phyloP scores from a whole-genome alignment of 2,329 filamentous ascomycete species.

The Aspergillus pseudotamarii region DNA sequence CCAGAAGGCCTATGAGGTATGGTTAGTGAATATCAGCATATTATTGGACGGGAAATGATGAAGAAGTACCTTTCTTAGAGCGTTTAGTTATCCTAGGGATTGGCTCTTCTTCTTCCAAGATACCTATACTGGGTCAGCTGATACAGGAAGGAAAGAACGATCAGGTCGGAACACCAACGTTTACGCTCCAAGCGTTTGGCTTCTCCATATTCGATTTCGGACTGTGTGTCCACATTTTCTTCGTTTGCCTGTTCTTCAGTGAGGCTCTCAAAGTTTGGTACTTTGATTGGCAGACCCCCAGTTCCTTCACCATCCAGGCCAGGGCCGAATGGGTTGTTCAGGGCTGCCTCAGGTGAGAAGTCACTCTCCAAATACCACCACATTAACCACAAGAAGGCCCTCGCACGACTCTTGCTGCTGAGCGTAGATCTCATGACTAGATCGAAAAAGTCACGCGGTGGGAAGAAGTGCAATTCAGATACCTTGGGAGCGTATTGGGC shows the following conservation, averaged over 20 bases:
- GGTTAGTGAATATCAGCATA: neutral
- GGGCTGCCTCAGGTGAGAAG: conserved; percentile 83
- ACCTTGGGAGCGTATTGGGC: conserved; percentile 87
- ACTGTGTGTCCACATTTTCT: conserved; percentile 53
- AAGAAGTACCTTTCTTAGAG: conserved; percentile 43
- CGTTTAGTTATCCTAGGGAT: conserved; percentile 49
- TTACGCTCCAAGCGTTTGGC: conserved; percentile 53
- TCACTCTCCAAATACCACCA: conserved; percentile 99
- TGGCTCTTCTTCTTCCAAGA: conserved; percentile 52
- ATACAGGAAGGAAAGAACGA: neutral
- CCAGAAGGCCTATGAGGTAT: conserved; percentile 15
- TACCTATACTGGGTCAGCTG: conserved; percentile 34
- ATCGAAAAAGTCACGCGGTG: conserved; percentile 88
- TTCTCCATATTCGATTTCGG: conserved; percentile 53
- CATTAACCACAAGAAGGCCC: conserved; percentile 94
- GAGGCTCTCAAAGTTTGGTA: conserved; percentile 50
- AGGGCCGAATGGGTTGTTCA: conserved; percentile 85
- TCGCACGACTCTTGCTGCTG: conserved; percentile 79
- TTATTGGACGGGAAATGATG: neutral
- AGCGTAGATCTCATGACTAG: conserved; percentile 88
- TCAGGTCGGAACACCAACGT: conserved; percentile 31
- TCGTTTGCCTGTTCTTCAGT: conserved; percentile 53
- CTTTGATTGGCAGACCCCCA: conserved; percentile 49
- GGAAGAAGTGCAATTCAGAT: conserved; percentile 87
- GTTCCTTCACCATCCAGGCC: conserved; percentile 47